Base-by-base conservation (phyloP, 768 basidiomycete species). In the Leccinum disarticulatum region DNA sequence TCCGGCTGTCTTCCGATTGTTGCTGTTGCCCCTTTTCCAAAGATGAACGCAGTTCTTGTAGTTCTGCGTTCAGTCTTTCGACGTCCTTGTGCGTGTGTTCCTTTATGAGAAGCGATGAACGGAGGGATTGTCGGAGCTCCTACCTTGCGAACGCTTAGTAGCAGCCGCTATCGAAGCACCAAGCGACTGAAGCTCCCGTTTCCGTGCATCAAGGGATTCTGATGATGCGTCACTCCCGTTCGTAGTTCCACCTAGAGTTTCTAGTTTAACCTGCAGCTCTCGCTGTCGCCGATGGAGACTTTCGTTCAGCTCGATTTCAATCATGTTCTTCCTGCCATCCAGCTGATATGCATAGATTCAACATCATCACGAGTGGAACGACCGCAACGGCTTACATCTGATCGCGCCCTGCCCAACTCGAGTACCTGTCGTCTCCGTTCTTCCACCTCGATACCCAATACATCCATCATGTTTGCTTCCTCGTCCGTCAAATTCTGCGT, bases 231-330 rank as follows among this genome's bases (percentile, higher is more conserved):
- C 78, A 48, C 83, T 83, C 17, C 81, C 86, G 25, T 76, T 76
- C 28, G 80, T 83, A 3, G 80, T 77, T 43, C 87, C 87, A 19
- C 84, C 89, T n/a, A 91, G 75, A 25, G 82, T 76, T 63, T 97
- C 95, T 11, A 98, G 75, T 70, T 90, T 90, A 35, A 76, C 73
- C 53, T 85, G 83, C 8, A 98, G 69, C 64, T 95, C 96, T 53
- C 93, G 89, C 48, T 86, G 81, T 27, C 89, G 82, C 8, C 95
- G 84, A 22, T 87, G 82, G 14, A 98, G 80, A 65, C 87, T 87
- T 72, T 99, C 97, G 63, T 90, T 93, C 51, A 98, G 80, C 72
- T 98, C 96, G 56, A 97, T 95, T 70, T 97, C 94, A 30, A 97
- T 75, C 4, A 87, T 74, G 68, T 89, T 91, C 76, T 92, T 94